phyloP scores from a whole-genome alignment of 2,329 filamentous ascomycete genomes.

The Aureobasidium leucospermi region DNA sequence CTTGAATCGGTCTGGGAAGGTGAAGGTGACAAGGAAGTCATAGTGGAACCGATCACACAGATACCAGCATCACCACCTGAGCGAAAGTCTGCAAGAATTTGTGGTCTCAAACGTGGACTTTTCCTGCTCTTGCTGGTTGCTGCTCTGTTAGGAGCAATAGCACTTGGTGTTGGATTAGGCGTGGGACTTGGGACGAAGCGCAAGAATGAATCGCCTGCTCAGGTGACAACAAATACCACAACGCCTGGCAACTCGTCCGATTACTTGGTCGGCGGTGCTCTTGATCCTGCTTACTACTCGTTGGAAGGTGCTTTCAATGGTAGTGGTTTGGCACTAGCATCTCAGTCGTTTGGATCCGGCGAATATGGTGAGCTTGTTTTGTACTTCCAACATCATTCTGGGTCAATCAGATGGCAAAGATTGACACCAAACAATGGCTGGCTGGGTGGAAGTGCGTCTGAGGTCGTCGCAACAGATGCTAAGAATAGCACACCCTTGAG shows the following conservation, averaged over 20 bases:
- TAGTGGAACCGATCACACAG: constrained; percentile 10
- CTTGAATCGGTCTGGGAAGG: constrained; percentile 22
- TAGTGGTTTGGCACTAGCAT: constrained; percentile 39
- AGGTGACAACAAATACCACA: background rate
- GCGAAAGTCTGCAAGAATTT: constrained; percentile 15
- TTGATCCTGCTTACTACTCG: constrained; percentile 33
- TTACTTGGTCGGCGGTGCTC: constrained; percentile 32
- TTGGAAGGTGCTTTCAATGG: constrained; percentile 39
- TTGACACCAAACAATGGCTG: constrained; percentile 30
- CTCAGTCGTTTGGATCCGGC: constrained; percentile 30
- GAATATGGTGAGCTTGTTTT: constrained; percentile 32
- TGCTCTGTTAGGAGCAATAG: constrained; percentile 25
- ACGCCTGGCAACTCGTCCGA: constrained; percentile 9
- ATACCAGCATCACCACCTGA: constrained; percentile 12
- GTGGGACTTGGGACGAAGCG: constrained; percentile 29
- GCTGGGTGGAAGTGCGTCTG: constrained; percentile 31
- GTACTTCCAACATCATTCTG: constrained; percentile 40
- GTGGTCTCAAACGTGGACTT: constrained; percentile 18
- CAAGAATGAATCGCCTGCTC: constrained; percentile 19
- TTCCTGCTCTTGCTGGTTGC: constrained; percentile 20
- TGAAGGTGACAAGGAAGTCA: constrained; percentile 26
- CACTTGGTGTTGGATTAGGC: constrained; percentile 31
- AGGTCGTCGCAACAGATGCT: constrained; percentile 35
- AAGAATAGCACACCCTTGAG: constrained; percentile 39
- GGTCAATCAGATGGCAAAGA: constrained; percentile 35